Evolutionary conservation across 1,284 basidiomycete genomes (phyloP).

Genomic region (Austroboletus novae-zelandiae): DNA sequence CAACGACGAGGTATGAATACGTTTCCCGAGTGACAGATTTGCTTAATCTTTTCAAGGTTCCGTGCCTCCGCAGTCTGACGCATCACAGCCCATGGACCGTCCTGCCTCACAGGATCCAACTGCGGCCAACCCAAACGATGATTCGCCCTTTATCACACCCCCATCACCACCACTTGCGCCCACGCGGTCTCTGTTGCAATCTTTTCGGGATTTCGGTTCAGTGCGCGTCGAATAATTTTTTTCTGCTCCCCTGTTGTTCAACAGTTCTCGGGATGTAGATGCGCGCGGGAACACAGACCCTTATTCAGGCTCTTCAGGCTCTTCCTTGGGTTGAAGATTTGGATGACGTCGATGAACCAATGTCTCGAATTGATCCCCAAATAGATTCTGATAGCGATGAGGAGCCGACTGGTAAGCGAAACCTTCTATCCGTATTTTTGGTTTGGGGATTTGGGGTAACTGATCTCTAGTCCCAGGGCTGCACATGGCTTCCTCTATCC

Average conservation of each 20-base stretch:
- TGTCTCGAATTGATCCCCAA: slow-evolving; percentile 38
- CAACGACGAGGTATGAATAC: slow-evolving; percentile 26
- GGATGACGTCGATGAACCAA: slow-evolving; percentile 63
- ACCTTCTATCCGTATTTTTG: slow-evolving; percentile 14
- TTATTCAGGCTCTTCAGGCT: slow-evolving; percentile 81
- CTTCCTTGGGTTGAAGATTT: slow-evolving; percentile 70
- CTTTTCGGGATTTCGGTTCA: slow-evolving; percentile 65
- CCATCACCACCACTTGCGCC: slow-evolving; percentile 56
- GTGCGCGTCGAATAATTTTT: slow-evolving; percentile 39
- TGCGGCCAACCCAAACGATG: slow-evolving; percentile 41
- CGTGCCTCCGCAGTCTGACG: slow-evolving; percentile 14
- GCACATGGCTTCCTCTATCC: slow-evolving; percentile 77
- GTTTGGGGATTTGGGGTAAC: not conserved
- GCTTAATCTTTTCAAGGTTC: slow-evolving; percentile 28
- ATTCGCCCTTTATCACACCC: slow-evolving; percentile 76
- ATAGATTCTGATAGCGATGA: slow-evolving; percentile 62
- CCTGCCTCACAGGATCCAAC: slow-evolving; percentile 6
- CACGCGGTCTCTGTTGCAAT: slow-evolving; percentile 43
- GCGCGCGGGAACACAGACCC: slow-evolving; percentile 78
- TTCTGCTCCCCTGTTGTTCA: slow-evolving; percentile 5
- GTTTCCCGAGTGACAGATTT: slow-evolving; percentile 1
- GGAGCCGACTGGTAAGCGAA: slow-evolving; percentile 37
- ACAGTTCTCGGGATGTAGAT: slow-evolving; percentile 46
- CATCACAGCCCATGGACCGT: slow-evolving; percentile 12
- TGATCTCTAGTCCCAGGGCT: slow-evolving; percentile 10